Evolutionary conservation across 371 early-diverging fungal genomes (phyloP).

Genomic region (Mortierella sp.): DNA sequence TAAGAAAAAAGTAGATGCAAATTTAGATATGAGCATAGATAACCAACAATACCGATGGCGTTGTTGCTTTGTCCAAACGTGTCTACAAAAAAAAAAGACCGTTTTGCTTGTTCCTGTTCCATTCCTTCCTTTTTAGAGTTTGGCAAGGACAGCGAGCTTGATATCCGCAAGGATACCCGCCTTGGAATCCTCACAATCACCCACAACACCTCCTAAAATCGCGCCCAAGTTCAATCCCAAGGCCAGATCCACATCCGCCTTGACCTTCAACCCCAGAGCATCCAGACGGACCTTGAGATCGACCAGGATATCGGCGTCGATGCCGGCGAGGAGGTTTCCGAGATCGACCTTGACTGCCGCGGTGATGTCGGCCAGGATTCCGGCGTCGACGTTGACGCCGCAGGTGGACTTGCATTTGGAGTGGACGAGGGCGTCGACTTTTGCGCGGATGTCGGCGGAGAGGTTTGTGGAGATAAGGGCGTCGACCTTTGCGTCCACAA

Average conservation of each 20-base stretch:
- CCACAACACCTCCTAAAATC: neutral
- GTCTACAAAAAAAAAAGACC: neutral
- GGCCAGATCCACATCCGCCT: constrained; percentile 20
- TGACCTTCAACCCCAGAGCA: constrained; percentile 23
- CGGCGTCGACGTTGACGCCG: constrained; percentile 1
- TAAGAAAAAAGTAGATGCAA: neutral
- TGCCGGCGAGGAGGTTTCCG: constrained; percentile 9
- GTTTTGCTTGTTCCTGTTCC: neutral
- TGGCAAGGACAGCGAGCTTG: constrained; percentile 3
- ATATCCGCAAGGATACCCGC: neutral
- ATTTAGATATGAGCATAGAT: neutral
- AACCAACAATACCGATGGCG: neutral
- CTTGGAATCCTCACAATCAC: neutral
- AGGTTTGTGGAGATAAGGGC: constrained; percentile 21
- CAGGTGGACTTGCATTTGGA: constrained; percentile 16
- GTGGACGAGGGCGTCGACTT: constrained; percentile 12
- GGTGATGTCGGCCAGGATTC: constrained; percentile 22
- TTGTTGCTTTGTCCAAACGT: neutral
- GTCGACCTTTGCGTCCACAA: constrained; percentile 24
- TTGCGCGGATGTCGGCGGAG: constrained; percentile 16
- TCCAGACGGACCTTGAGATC: constrained; percentile 19
- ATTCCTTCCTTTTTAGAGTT: neutral
- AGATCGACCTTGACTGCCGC: constrained; percentile 18
- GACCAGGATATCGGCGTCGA: neutral
- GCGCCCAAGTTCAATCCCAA: constrained; percentile 18